phyloP scores from a whole-genome alignment of 805 yeast genomes.

The Debaryomyces castellii region DNA sequence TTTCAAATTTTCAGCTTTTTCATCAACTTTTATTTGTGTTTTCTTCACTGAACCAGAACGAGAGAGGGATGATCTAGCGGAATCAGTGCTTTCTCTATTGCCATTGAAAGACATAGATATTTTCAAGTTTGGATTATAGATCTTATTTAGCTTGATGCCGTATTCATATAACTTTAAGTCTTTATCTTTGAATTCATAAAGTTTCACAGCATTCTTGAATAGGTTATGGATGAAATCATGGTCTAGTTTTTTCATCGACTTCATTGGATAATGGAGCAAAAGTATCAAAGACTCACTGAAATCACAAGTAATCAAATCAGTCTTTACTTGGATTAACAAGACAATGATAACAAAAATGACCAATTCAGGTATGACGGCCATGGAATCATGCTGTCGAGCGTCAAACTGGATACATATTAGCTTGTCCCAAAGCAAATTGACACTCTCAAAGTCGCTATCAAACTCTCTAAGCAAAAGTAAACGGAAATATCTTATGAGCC shows the following conservation, averaged over 20 bases:
- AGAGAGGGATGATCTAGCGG: conserved; percentile 9
- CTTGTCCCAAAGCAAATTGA: conserved; percentile 50
- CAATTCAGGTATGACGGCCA: conserved; percentile 30
- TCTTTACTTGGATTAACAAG: conserved; percentile 44
- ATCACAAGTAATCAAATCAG: conserved; percentile 46
- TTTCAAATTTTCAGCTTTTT: conserved; percentile 36
- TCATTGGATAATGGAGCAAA: conserved; percentile 50
- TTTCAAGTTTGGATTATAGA: conserved; percentile 37
- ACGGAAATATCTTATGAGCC: conserved; percentile 55
- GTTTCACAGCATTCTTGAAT: conserved; percentile 32
- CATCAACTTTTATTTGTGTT: conserved; percentile 9
- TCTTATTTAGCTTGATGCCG: conserved; percentile 42
- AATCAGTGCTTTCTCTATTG: conserved; percentile 19
- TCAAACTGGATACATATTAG: conserved; percentile 27
- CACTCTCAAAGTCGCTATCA: conserved; percentile 34
- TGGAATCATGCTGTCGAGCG: conserved; percentile 2
- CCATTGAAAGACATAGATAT: conserved; percentile 24
- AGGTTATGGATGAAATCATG: conserved; percentile 23
- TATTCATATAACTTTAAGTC: conserved; percentile 38
- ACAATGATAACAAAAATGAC: conserved; percentile 43
- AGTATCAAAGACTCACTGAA: conserved; percentile 51
- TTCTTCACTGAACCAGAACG: conserved; percentile 1
- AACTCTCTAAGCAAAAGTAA: conserved; percentile 48
- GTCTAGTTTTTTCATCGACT: conserved; percentile 12
- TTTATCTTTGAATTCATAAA: conserved; percentile 31